Conservation (phyloP, 176 grass and related monocot species). For the Thinopyrum elongatum region DNA sequence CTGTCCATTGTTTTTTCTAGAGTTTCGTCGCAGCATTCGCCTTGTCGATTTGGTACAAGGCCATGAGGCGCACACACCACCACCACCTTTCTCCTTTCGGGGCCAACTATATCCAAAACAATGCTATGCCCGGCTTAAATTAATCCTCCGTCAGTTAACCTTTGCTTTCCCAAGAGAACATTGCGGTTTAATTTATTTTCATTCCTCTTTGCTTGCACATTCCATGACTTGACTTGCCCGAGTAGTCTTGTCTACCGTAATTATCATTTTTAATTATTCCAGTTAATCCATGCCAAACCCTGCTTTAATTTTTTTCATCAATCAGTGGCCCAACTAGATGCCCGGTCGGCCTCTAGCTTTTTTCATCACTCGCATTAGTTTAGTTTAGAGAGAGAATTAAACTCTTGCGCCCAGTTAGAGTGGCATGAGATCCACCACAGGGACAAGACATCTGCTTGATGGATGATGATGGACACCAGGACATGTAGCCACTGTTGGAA, state of each 20-base stretch:
- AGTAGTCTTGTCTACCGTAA: constrained; percentile 36
- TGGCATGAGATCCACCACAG: constrained; percentile 17
- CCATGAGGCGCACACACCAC: constrained; percentile 23
- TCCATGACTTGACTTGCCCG: constrained; percentile 49
- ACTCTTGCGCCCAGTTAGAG: constrained; percentile 34
- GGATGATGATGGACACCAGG: not conserved
- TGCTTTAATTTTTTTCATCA: constrained; percentile 11
- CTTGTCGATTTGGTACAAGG: constrained; percentile 50
- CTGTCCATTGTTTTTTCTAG: constrained; percentile 22
- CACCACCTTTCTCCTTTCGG: constrained; percentile 29
- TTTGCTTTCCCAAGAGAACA: constrained; percentile 41
- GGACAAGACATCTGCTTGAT: not conserved
- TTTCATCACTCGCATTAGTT: constrained; percentile 19
- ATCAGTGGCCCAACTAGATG: constrained; percentile 32
- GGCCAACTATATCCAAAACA: constrained; percentile 39
- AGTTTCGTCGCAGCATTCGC: constrained; percentile 32
- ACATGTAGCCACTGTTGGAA: constrained; percentile 34
- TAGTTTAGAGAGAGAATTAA: not conserved
- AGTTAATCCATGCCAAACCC: constrained; percentile 40
- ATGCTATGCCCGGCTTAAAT: not conserved
- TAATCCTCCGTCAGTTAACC: constrained; percentile 13
- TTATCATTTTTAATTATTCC: constrained; percentile 18
- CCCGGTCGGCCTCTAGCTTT: constrained; percentile 29
- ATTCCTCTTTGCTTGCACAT: constrained; percentile 28
- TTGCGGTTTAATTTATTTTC: constrained; percentile 1